These are phyloP conservation scores for Mitragyna speciosa DNA, from an alignment of 257 asterid genomes.

Conservation along the genomic window DNA sequence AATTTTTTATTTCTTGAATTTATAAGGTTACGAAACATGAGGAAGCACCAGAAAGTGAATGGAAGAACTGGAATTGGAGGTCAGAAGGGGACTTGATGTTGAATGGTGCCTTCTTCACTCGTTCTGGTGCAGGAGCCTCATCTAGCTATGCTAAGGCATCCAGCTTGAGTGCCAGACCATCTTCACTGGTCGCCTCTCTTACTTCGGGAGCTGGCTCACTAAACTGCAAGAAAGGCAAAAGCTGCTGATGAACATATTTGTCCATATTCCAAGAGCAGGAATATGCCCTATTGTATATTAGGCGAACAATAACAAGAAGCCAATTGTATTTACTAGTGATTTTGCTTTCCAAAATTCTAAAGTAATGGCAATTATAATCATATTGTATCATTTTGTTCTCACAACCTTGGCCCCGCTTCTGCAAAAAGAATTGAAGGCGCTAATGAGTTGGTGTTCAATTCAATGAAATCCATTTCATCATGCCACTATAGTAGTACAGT, in stretches of 20 bases:
- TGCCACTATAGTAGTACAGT: no score
- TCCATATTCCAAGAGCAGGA: background rate
- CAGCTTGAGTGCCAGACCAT: conserved; percentile 80
- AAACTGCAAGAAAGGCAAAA: conserved; percentile 57
- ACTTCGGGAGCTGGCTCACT: conserved; percentile 63
- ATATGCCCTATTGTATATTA: background rate
- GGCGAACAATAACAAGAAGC: background rate
- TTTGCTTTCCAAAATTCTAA: background rate
- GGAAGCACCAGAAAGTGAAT: conserved; percentile 57
- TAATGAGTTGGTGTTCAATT: conserved; percentile 26
- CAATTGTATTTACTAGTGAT: conserved; percentile 10
- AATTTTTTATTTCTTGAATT: background rate
- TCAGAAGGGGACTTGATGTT: conserved; percentile 80
- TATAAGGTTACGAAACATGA: conserved; percentile 71
- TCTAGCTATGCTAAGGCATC: conserved; percentile 92
- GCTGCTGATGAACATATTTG: conserved; percentile 36
- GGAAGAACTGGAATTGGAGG: conserved; percentile 93
- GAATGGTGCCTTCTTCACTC: conserved; percentile 76
- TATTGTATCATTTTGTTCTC: background rate
- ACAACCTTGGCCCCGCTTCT: conserved; percentile 16
- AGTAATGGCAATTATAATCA: background rate
- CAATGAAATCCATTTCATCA: background rate
- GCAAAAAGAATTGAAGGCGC: conserved; percentile 18
- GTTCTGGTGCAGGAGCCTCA: conserved; percentile 77
- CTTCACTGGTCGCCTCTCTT: conserved; percentile 59